Percentiles rank a stretch among this genome's conserved stretches.
Conservation (phyloP, 345 rosid species). For the Camelina laxa region DNA sequence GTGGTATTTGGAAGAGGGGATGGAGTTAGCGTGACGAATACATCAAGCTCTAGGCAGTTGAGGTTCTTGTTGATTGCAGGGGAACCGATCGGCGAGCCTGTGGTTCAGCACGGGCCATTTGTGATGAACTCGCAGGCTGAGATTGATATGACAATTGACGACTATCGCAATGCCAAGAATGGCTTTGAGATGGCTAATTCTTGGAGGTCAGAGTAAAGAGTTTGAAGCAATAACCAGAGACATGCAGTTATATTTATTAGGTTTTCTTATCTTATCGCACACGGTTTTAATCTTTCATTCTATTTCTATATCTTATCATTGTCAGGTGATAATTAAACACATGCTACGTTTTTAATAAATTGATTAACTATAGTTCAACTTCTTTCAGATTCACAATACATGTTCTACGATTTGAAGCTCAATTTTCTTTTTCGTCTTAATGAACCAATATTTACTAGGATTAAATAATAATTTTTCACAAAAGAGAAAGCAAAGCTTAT, state of each 20-base stretch:
- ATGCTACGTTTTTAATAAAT: neutral
- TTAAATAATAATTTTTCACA: neutral
- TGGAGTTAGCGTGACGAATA: conserved; percentile 65
- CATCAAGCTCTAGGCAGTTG: conserved; percentile 49
- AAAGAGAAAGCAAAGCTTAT: conserved; percentile 25
- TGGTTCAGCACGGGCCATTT: conserved; percentile 80
- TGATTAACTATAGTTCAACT: neutral
- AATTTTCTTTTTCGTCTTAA: neutral
- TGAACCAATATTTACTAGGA: neutral
- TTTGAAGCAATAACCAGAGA: neutral
- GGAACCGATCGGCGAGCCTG: conserved; percentile 74
- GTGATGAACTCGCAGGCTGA: conserved; percentile 88
- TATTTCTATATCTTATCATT: neutral
- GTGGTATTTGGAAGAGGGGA: conserved; percentile 69
- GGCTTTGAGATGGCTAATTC: conserved; percentile 79
- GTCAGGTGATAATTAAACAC: neutral
- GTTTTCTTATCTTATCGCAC: neutral
- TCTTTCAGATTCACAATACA: neutral
- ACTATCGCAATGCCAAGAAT: conserved; percentile 61
- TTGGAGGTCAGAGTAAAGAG: conserved; percentile 51
- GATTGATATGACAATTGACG: conserved; percentile 73
- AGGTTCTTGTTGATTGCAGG: conserved; percentile 75
- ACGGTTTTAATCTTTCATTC: neutral
- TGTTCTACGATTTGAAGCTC: neutral
- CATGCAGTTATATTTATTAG: neutral